Conservation (phyloP, 2,329 filamentous ascomycete genomes). For the Penicillium hordei region DNA sequence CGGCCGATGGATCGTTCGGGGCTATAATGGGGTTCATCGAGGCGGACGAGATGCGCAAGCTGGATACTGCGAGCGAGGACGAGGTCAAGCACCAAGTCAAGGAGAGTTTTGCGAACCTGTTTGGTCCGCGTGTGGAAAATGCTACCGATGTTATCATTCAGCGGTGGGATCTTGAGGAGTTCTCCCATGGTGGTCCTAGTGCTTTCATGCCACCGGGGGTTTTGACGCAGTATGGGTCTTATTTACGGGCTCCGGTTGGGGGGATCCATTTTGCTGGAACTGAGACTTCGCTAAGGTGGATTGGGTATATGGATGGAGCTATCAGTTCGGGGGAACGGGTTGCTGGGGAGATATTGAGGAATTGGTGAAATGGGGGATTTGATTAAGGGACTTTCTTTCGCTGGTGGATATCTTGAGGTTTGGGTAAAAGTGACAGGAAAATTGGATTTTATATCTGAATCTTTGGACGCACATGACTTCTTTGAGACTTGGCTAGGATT, state of each 20-base stretch:
- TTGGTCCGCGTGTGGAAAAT: constrained; percentile 11
- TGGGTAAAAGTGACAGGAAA: not conserved
- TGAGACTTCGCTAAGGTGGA: constrained; percentile 24
- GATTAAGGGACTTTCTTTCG: not conserved
- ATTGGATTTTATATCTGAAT: not conserved
- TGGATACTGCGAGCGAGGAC: constrained; percentile 20
- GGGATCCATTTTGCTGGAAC: constrained; percentile 29
- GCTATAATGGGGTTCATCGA: constrained; percentile 31
- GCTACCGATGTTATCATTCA: constrained; percentile 22
- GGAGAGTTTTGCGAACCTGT: constrained; percentile 2
- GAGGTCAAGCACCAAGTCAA: constrained; percentile 19
- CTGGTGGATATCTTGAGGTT: not conserved
- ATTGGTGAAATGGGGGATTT: not conserved
- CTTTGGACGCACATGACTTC: too few relatives aligned
- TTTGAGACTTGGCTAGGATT: not conserved
- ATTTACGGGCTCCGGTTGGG: constrained; percentile 15
- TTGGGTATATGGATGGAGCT: constrained; percentile 30
- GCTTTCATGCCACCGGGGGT: constrained; percentile 23
- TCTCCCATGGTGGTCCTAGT: constrained; percentile 26
- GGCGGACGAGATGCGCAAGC: constrained; percentile 24
- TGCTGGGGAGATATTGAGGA: constrained; percentile 11
- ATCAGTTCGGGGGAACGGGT: constrained; percentile 22
- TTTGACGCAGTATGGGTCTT: constrained; percentile 21
- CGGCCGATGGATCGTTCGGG: constrained; percentile 22
- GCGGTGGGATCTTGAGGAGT: constrained; percentile 28